Base-by-base conservation (phyloP, 148 eudicot species). In the Linanthus parryae region DNA sequence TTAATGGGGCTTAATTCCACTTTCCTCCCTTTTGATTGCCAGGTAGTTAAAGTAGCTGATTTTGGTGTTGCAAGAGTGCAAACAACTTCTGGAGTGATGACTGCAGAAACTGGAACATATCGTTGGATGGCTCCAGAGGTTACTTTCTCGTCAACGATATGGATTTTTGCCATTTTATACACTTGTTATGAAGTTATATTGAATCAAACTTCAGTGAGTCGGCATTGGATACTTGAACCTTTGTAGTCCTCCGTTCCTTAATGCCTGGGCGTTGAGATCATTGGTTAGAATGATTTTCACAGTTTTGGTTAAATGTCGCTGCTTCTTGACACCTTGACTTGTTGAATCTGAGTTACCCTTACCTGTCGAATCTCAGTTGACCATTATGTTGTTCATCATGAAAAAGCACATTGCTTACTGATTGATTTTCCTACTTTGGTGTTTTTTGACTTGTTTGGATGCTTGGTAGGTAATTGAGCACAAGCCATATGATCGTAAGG, bases 51-150 rank as follows among this genome's bases (percentile, higher is more conserved):
- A 63, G 66, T 78, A 60, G 73, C 83, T 56, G 83, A 78, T 56
- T 78, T 78, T 73, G 83, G 83, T 38, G 73, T 78, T 66, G 83
- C 83, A 46, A 61, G 76, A 63, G 76, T 78, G 70, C 70, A 73
- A 67, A 22, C 25, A 35, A 60, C 75, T 44, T 52, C 76, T 33
- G 83, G 79, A 25, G 64, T 78, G 18, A 78, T 78, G 83, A 78
- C 83, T 19, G 79, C 83, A 47, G 83, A 78, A 64, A 78, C 79
- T n/a, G 83, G 83, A 59, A 78, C 79, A 1, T 78, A 78, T 55
- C 76, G 83, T 16, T 78, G 83, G 83, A 78, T 78, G 83, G 83
- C 83, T 63, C 83, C 79, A 26, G 83, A 78, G 83, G 83, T 78
- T 52, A 29, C 44, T 19, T 44, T 43, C 28, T 43, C 27, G 16